phyloP scores from a whole-genome alignment of 768 basidiomycete species.

The Boletus pseudo-olivaceus region DNA sequence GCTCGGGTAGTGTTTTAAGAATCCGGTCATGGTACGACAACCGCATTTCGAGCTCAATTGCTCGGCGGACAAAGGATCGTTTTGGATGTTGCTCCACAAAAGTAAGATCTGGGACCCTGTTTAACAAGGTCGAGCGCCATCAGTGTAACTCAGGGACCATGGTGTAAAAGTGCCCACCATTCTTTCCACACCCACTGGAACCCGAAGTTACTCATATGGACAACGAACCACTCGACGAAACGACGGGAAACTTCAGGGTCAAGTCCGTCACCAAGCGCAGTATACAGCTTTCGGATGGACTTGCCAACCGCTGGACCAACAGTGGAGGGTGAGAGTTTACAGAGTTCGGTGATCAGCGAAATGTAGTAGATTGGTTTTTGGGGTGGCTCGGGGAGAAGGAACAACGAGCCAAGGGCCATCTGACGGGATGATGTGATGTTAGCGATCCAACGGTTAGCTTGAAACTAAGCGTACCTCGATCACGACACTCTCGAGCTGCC shows the following conservation, averaged over 20 bases:
- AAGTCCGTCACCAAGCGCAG: conserved; percentile 73
- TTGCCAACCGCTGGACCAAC: conserved; percentile 97
- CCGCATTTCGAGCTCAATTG: conserved; percentile 86
- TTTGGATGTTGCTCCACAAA: conserved; percentile 78
- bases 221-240: conserved; percentile 92
- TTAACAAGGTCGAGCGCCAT: background rate
- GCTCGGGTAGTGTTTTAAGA: conserved; percentile 79
- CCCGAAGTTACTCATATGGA: conserved; percentile 96
- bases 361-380: conserved; percentile 84
- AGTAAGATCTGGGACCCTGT: conserved; percentile 82
- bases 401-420: conserved; percentile 69
- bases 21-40: conserved; percentile 93
- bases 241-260: conserved; percentile 81
- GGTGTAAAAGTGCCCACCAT: conserved; percentile 55
- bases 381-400: conserved; percentile 73
- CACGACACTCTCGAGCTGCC: conserved; percentile 86
- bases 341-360: conserved; percentile 86
- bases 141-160: background rate
- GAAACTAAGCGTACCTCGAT: conserved; percentile 59
- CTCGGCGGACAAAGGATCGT: conserved; percentile 81
- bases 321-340: conserved; percentile 88
- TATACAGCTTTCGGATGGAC: conserved; percentile 85
- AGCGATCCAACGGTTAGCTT: background rate
- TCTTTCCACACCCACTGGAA: conserved; percentile 99
- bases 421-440: conserved; percentile 28